Base-by-base conservation (phyloP, 495 filamentous ascomycete genomes). In the Aspergillus sparsus region DNA sequence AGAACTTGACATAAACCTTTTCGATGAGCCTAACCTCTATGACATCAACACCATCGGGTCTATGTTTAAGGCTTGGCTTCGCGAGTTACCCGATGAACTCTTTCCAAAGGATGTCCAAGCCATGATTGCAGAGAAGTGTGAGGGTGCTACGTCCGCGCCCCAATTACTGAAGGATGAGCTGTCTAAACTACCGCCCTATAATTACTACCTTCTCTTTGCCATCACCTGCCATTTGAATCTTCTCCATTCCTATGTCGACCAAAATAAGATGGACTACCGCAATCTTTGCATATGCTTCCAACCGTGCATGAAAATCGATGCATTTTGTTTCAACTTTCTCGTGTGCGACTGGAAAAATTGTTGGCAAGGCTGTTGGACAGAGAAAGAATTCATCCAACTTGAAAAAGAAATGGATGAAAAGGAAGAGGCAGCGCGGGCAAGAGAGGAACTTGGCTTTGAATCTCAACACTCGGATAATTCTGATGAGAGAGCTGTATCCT, bases 281-380 rank as follows among this genome's bases (percentile, higher is more conserved):
- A 96, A 96, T 62, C 83, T 97, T 2, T 93, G 89, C 75, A 92
- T 96, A 62, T 97, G 92, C 78, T 95, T 96, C 75, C 90, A 94
- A 77, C 92, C 92, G 5, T 94, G 89, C 73, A 88, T 97, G 82
- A 92, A 90, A 66, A 93, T 97, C 45, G 92, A 96, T 69, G 82
- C 84, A 5, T 92, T 89, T 68, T 93, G 89, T 75, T 96, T 97
- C 80, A 87, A 91, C 52, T 96, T 93, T 67, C 80, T 97, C 34
- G 90, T 97, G 35, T 88, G 89, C 66, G 87, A 97, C 71, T 97
- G 92, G 92, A 83, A 89, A 61, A 87, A 93, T 49, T 97, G 92
- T 77, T 97, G 92, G 92, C 91, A 93, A 68, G 92, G 92, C 3
- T 97, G 92, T 78, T 91, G 85, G 81, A 95, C 88, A n/a, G 92